A percentile compares a stretch with the other conserved stretches of the same genome.
Conservation (phyloP, 176 grass and related monocot species). For the Rhynchospora tenuis region DNA sequence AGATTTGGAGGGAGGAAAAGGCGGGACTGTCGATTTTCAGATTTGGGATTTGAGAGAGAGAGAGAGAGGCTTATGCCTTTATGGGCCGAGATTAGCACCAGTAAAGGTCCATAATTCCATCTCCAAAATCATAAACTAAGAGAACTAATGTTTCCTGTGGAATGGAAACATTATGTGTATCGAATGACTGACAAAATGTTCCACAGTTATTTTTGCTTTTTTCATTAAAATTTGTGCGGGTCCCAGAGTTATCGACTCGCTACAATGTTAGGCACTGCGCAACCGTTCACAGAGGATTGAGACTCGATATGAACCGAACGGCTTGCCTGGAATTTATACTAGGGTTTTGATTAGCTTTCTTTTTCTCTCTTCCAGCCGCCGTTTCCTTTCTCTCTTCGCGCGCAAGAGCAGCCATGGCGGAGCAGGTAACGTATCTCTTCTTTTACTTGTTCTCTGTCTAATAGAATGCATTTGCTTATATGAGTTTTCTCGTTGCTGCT, state of each 20-base stretch:
- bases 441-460: not conserved
- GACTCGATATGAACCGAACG: not conserved
- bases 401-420: slow-evolving; percentile 9
- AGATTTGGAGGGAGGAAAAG: slow-evolving; percentile 8
- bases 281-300: not conserved
- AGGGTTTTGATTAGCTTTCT: slow-evolving; percentile 1
- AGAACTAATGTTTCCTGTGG: not conserved
- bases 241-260: not conserved
- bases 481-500: not conserved
- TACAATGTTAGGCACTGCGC: too few relatives aligned
- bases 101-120: not conserved
- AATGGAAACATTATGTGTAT: not conserved
- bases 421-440: slow-evolving; percentile 7
- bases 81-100: not conserved
- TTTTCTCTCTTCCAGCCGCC: slow-evolving; percentile 2
- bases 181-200: not conserved
- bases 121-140: not conserved
- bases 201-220: not conserved
- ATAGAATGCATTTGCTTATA: not conserved
- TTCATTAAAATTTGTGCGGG: not conserved
- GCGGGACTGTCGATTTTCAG: not conserved
- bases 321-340: slow-evolving; percentile 11
- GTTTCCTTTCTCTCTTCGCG: not conserved
- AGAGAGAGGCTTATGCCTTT: too few relatives aligned
- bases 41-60: too few relatives aligned